A percentile compares a stretch with the other conserved stretches of the same genome.
phyloP scores from a whole-genome alignment of 1,284 basidiomycete species.

The Sphagnurus paluster region DNA sequence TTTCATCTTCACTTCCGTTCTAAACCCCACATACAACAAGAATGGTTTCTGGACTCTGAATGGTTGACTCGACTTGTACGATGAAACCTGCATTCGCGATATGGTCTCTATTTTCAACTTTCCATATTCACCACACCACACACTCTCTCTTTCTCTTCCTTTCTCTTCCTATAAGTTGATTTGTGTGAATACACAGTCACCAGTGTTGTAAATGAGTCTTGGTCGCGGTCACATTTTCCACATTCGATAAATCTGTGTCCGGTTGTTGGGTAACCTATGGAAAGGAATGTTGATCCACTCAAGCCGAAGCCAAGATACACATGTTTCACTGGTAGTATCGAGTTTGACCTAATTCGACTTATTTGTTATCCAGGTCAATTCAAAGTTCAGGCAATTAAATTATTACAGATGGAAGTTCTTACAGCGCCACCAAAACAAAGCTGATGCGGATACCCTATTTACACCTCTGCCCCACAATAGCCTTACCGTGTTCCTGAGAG shows the following conservation, averaged over 20 bases:
- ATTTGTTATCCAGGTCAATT: too few relatives aligned
- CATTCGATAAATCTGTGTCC: too few relatives aligned
- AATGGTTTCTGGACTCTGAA: conserved; percentile 13
- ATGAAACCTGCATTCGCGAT: conserved; percentile 18
- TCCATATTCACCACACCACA: conserved; percentile 18
- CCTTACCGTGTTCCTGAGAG: conserved; percentile 71
- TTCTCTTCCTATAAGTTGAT: conserved; percentile 12
- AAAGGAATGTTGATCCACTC: too few relatives aligned
- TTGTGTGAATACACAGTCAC: conserved; percentile 16
- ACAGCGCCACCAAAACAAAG: too few relatives aligned
- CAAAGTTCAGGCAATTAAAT: too few relatives aligned
- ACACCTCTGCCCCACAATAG: conserved; percentile 77
- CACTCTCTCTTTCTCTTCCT: conserved; percentile 13
- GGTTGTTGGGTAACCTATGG: too few relatives aligned
- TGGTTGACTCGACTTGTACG: conserved; percentile 17
- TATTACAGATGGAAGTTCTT: too few relatives aligned
- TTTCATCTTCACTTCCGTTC: not conserved
- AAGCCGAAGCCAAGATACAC: too few relatives aligned
- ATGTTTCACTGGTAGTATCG: too few relatives aligned
- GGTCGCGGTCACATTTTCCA: conserved; percentile 21
- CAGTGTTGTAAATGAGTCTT: conserved; percentile 17
- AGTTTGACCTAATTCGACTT: too few relatives aligned
- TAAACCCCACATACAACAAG: conserved; percentile 10
- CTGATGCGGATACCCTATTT: conserved; percentile 50
- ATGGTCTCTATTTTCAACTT: conserved; percentile 13